Base-by-base conservation (phyloP, 352 stramenopile genomes). In the Phytophthora melonis region DNA sequence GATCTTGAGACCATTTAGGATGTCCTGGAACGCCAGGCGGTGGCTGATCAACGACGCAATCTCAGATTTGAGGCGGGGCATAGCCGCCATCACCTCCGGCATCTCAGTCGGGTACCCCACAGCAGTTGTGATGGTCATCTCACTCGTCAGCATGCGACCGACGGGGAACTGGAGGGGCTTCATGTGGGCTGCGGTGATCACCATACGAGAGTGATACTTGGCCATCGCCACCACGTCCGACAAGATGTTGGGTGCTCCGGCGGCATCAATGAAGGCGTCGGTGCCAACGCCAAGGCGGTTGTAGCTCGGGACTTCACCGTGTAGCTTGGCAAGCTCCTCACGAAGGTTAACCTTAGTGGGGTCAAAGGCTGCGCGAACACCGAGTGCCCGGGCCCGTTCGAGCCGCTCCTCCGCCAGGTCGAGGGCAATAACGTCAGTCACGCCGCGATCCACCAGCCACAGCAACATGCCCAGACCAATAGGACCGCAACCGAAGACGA, bases 61-160 rank as follows among this genome's bases (percentile, higher is more conserved):
- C 27, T 77, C 54, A 14, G 65, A 10, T 21, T 74, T 55, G 5
- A 77, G 64, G 18, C 64, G 64, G 19, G 70, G 70, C 70, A 74
- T 77, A 39, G 70, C 64, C 23, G 21, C 58, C 64, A 74, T 70
- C 43, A 74, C 64, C 14, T 73, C 64, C 21, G 70, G 27, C 65
- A 74, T 77, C 54, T 77, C 70, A 2, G 65, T 77, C n/a, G 70
- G 70, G 34, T 77, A 77, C 0, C 70, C 70, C 19, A 72, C 58
- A 18, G 58, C 70, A 21, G 58, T 77, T 18, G 70, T 77, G 54
- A 77, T 77, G 41, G 64, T 77, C 70, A 77, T 77, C 34, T 77
- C 70, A 52, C 70, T 77, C 21, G 70, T 77, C 18, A 77, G 70
- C 70, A 77, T 77, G 18, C 64, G 58, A 6, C 52, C 58, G 3